phyloP scores from a whole-genome alignment of 345 rosid species.

The Citrus unshiu region DNA sequence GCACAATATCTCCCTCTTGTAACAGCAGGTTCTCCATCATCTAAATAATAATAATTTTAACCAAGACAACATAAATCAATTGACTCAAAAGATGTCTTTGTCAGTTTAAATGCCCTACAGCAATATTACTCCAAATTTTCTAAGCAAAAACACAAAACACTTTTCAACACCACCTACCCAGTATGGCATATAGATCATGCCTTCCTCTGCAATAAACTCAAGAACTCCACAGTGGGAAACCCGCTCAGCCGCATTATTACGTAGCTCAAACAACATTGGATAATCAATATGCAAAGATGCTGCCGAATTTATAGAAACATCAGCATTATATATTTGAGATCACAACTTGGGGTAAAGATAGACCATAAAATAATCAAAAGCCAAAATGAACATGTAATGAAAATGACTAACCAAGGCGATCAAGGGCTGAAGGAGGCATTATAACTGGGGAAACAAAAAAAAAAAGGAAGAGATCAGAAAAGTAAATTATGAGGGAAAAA shows the following conservation, averaged over 20 bases:
- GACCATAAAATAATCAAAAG: background rate
- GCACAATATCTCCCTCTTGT: slow-evolving; percentile 91
- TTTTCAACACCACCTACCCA: slow-evolving; percentile 53
- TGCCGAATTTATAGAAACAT: slow-evolving; percentile 28
- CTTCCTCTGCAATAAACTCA: slow-evolving; percentile 98
- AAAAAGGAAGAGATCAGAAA: slow-evolving; percentile 13
- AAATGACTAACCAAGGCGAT: slow-evolving; percentile 76
- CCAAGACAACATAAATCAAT: slow-evolving; percentile 3
- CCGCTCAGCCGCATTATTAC: slow-evolving; percentile 70
- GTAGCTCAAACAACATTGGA: slow-evolving; percentile 96
- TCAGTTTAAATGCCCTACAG: background rate
- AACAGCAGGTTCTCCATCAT: slow-evolving; percentile 98
- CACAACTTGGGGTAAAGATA: background rate
- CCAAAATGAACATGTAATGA: background rate
- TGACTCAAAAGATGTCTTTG: background rate
- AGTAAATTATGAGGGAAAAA: background rate
- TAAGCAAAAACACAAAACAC: background rate
- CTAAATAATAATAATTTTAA: slow-evolving; percentile 34
- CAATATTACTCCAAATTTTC: background rate
- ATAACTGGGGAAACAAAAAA: slow-evolving; percentile 59
- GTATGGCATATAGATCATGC: slow-evolving; percentile 99
- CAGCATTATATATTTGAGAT: slow-evolving; percentile 13
- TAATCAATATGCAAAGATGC: slow-evolving; percentile 97
- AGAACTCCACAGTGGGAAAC: slow-evolving; percentile 96
- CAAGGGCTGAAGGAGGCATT: slow-evolving; percentile 99